Conservation (phyloP, 1,139 yeast species). For the Yamadazyma atmosphaerica region DNA sequence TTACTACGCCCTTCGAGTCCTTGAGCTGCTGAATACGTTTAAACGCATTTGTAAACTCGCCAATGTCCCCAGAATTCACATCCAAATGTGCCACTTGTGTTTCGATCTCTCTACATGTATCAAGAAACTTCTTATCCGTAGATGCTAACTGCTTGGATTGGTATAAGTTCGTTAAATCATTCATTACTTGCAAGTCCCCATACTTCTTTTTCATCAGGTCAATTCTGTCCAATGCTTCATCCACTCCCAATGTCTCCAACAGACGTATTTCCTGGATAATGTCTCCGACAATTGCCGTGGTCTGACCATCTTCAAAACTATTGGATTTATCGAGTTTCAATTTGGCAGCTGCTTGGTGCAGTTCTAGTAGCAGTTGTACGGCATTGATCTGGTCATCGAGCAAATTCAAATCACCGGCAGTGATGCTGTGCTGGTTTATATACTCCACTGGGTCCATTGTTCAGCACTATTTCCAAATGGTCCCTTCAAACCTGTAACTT, state of each 20-base stretch:
- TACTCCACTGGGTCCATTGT: constrained; percentile 20
- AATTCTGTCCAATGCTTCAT: constrained; percentile 14
- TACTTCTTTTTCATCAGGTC: constrained; percentile 6
- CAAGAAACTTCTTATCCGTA: constrained; percentile 7
- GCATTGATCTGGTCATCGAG: constrained; percentile 22
- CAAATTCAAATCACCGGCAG: constrained; percentile 26
- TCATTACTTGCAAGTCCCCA: constrained; percentile 14
- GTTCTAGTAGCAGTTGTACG: constrained; percentile 17
- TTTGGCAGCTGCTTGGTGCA: constrained; percentile 15
- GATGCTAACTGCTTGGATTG: constrained; percentile 3
- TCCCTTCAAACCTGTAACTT: neutral
- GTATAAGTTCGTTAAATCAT: constrained; percentile 12
- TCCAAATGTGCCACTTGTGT: constrained; percentile 3
- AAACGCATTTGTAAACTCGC: constrained; percentile 4
- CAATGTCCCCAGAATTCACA: constrained; percentile 7
- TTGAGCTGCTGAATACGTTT: constrained; percentile 3
- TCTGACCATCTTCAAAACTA: constrained; percentile 14
- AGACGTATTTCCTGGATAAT: constrained; percentile 8
- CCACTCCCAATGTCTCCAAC: constrained; percentile 7
- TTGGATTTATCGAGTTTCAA: constrained; percentile 6
- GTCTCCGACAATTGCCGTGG: constrained; percentile 11
- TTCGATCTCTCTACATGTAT: constrained; percentile 8
- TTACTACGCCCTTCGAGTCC: neutral
- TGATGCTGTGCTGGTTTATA: constrained; percentile 28
- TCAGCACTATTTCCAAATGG: too few species aligned